phyloP scores from a whole-genome alignment of 1,284 basidiomycete genomes.

The Farysia itapuensis region DNA sequence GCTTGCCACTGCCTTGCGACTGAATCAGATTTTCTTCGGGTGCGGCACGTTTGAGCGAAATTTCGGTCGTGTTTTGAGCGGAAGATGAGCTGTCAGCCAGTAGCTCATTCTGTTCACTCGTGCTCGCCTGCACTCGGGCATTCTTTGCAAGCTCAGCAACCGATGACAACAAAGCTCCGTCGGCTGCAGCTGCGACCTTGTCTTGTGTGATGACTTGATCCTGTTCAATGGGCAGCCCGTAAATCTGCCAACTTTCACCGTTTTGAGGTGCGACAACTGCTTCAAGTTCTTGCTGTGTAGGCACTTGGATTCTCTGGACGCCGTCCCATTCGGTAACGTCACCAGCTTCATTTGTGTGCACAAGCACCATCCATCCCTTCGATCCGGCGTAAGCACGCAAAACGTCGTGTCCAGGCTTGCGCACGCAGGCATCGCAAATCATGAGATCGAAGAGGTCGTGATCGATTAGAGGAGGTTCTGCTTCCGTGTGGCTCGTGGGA shows the following conservation, averaged over 20 bases:
- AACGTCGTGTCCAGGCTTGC: conserved; percentile 18
- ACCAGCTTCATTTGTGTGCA: conserved; percentile 8
- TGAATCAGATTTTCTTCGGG: background rate
- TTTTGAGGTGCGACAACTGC: conserved; percentile 11
- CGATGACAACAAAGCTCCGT: conserved; percentile 26
- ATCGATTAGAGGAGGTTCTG: conserved; percentile 35
- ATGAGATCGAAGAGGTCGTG: conserved; percentile 51
- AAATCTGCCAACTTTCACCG: conserved; percentile 32
- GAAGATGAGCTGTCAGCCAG: background rate
- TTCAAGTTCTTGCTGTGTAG: conserved; percentile 19
- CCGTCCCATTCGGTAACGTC: conserved; percentile 12
- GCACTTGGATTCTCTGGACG: conserved; percentile 23
- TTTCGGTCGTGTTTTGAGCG: background rate
- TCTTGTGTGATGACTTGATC: conserved; percentile 17
- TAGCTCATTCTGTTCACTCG: background rate
- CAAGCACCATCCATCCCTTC: conserved; percentile 39
- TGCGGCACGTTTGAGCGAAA: background rate
- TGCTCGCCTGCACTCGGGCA: background rate
- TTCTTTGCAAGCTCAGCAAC: conserved; percentile 17
- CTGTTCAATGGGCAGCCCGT: conserved; percentile 23
- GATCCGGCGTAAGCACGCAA: conserved; percentile 46
- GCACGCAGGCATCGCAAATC: conserved; percentile 55
- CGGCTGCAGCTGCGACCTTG: conserved; percentile 14
- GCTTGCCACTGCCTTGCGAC: conserved; percentile 2
- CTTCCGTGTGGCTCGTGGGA: conserved; percentile 1